Evolutionary conservation across 768 basidiomycete genomes (phyloP).

Genomic region (Leccinum uliginosum): DNA sequence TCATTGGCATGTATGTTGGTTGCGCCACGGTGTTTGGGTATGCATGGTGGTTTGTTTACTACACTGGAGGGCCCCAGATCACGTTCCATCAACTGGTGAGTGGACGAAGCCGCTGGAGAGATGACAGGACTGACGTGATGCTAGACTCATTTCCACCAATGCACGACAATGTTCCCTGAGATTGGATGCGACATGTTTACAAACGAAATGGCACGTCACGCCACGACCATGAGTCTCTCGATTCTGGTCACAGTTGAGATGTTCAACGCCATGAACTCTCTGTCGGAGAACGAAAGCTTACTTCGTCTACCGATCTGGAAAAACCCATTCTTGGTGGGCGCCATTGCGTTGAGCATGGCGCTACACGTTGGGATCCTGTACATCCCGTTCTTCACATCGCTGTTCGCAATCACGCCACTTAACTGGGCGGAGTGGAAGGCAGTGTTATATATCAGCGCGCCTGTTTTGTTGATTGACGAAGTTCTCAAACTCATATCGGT

Average conservation of each 20-base stretch:
- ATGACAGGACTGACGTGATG: slow-evolving; percentile 3
- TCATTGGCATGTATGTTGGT: slow-evolving; percentile 92
- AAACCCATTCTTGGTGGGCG: slow-evolving; percentile 88
- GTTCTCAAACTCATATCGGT: slow-evolving; percentile 80
- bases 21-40: slow-evolving; percentile 95
- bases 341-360: slow-evolving; percentile 86
- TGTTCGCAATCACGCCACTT: slow-evolving; percentile 91
- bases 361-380: slow-evolving; percentile 95
- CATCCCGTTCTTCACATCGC: slow-evolving; percentile 87
- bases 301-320: slow-evolving; percentile 88
- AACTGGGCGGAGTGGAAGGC: slow-evolving; percentile 96
- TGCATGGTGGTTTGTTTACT: slow-evolving; percentile 99
- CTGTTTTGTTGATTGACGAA: slow-evolving; percentile 89
- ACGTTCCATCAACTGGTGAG: slow-evolving; percentile 88
- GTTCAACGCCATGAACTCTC: slow-evolving; percentile 98
- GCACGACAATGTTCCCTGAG: slow-evolving; percentile 73
- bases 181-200: slow-evolving; percentile 97
- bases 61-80: slow-evolving; percentile 87
- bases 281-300: slow-evolving; percentile 95
- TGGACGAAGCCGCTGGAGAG: slow-evolving; percentile 12
- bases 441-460: slow-evolving; percentile 81
- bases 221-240: slow-evolving; percentile 95
- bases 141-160: slow-evolving; percentile 96
- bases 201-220: slow-evolving; percentile 76
- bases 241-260: slow-evolving; percentile 95